Conservation (phyloP, 2,329 filamentous ascomycete species). For the Coleophoma crateriformis region DNA sequence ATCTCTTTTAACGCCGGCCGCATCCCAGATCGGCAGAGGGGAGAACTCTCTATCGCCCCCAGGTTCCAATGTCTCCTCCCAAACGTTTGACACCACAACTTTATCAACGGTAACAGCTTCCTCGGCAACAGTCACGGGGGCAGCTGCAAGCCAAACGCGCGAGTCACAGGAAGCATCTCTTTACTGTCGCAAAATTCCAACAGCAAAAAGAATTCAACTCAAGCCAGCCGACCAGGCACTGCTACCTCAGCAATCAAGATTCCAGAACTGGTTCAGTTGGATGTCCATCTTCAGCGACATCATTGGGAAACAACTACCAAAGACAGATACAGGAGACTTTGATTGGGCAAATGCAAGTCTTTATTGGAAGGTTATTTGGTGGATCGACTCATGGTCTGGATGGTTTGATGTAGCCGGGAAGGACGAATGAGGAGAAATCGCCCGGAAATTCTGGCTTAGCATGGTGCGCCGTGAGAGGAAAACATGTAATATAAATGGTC, state of each 20-base stretch:
- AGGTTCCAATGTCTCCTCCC: slow-evolving; percentile 33
- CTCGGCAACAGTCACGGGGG: slow-evolving; percentile 19
- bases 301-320: slow-evolving; percentile 71
- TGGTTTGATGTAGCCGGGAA: slow-evolving; percentile 50
- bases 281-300: slow-evolving; percentile 44
- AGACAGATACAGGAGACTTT: slow-evolving; percentile 68
- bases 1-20: slow-evolving; percentile 20
- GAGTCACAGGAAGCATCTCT: slow-evolving; percentile 29
- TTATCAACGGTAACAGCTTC: slow-evolving; percentile 28
- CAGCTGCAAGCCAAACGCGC: slow-evolving; percentile 4
- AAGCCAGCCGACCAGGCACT: slow-evolving; percentile 66
- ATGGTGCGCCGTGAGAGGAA: too few relatives aligned
- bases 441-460: neutral
- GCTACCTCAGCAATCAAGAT: slow-evolving; percentile 60
- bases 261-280: slow-evolving; percentile 63
- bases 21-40: slow-evolving; percentile 21
- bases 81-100: slow-evolving; percentile 53
- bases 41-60: slow-evolving; percentile 21
- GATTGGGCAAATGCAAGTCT: slow-evolving; percentile 66
- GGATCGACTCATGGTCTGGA: slow-evolving; percentile 51
- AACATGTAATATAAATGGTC: neutral
- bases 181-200: slow-evolving; percentile 60
- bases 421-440: slow-evolving; percentile 19
- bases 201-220: slow-evolving; percentile 58
- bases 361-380: slow-evolving; percentile 64